These are phyloP conservation scores for Mycena alexandri DNA, from an alignment of 768 basidiomycete genomes.

Conservation along the genomic window DNA sequence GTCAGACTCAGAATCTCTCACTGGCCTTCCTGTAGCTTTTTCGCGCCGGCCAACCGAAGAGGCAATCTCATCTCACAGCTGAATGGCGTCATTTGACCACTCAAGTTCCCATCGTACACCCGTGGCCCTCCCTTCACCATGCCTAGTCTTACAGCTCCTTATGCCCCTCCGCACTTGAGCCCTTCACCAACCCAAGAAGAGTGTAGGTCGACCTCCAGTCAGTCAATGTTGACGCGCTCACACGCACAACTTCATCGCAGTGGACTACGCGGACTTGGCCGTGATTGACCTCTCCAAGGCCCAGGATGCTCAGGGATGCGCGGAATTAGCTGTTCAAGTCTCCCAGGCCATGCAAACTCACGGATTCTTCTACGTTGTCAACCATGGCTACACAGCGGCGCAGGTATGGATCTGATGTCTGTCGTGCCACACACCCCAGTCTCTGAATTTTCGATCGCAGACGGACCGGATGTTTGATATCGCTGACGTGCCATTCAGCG, in stretches of 20 bases:
- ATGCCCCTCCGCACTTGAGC: conserved; percentile 52
- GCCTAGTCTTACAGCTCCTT: conserved; percentile 49
- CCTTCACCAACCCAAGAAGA: conserved; percentile 50
- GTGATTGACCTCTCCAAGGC: conserved; percentile 64
- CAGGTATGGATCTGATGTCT: conserved; percentile 47
- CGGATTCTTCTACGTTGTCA: conserved; percentile 64
- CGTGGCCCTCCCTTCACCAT: conserved; percentile 37
- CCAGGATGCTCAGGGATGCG: conserved; percentile 52
- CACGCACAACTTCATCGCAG: conserved; percentile 41
- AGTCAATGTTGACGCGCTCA: background rate
- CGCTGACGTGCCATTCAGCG: conserved; percentile 59
- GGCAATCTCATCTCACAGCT: background rate
- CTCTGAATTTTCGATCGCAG: conserved; percentile 40
- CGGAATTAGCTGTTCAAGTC: conserved; percentile 53
- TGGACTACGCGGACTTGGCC: conserved; percentile 62
- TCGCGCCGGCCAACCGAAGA: background rate
- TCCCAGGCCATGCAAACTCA: conserved; percentile 58
- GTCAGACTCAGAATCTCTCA: too few relatives aligned
- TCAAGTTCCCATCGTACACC: conserved; percentile 1
- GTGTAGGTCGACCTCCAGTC: conserved; percentile 43
- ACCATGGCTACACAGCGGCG: conserved; percentile 56
- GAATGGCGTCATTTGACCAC: conserved; percentile 21
- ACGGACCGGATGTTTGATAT: conserved; percentile 63
- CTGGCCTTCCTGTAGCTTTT: too few relatives aligned
- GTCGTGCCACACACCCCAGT: too few relatives aligned